Conservation (phyloP, 2,329 filamentous ascomycete species). For the Verticillium nubilum region DNA sequence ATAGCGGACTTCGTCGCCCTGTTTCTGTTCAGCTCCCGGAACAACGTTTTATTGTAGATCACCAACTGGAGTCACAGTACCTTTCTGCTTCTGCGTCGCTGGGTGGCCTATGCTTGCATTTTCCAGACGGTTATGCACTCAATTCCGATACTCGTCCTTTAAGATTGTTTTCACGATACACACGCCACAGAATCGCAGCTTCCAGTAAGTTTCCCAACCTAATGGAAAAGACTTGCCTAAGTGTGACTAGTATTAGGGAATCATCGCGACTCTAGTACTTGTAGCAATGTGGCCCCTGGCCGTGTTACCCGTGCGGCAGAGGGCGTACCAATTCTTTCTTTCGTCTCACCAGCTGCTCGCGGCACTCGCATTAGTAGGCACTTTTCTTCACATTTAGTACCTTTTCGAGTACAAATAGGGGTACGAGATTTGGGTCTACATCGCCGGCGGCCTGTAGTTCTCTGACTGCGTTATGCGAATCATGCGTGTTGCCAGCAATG, state of each 20-base stretch:
- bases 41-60: conserved; percentile 27
- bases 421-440: conserved; percentile 29
- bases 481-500: conserved; percentile 16
- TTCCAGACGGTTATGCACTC: conserved; percentile 24
- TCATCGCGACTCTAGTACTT: conserved; percentile 22
- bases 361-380: conserved; percentile 25
- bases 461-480: conserved; percentile 21
- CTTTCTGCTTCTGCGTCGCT: conserved; percentile 29
- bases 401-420: conserved; percentile 26
- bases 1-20: conserved; percentile 25
- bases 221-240: no score
- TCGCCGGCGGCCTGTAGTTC: conserved; percentile 25
- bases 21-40: conserved; percentile 27
- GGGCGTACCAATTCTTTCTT: conserved; percentile 27
- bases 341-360: conserved; percentile 24
- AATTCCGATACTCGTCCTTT: conserved; percentile 16
- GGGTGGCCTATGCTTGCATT: conserved; percentile 21
- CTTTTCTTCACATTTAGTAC: conserved; percentile 30
- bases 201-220: neutral
- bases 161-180: conserved; percentile 3
- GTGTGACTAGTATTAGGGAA: conserved; percentile 31
- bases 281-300: conserved; percentile 19
- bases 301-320: conserved; percentile 20
- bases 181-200: conserved; percentile 16
- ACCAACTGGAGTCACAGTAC: conserved; percentile 31